These are phyloP conservation scores for Blepharisma undulans DNA, from an alignment of 169 alveolate species.

Conservation along the genomic window DNA sequence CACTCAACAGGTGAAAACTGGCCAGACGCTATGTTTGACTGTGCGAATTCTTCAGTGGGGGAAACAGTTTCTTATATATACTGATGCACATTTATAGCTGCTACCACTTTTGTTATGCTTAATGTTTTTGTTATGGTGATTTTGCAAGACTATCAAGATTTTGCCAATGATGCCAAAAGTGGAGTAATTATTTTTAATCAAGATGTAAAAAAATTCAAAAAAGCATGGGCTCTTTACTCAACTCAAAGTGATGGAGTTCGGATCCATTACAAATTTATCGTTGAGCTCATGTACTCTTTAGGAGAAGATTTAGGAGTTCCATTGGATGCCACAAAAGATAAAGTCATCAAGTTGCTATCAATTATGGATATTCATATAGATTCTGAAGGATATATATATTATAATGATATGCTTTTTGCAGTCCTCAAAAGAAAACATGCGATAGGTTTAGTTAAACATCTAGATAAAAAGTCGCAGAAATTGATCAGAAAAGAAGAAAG, in stretches of 20 bases:
- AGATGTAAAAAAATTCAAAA: neutral
- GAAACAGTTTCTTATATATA: neutral
- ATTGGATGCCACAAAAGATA: neutral
- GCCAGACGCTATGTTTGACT: slow-evolving; percentile 53
- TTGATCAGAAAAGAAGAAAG: slow-evolving; percentile 5
- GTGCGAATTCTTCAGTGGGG: neutral
- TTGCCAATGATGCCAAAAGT: slow-evolving; percentile 1
- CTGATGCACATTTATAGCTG: neutral
- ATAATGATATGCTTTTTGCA: slow-evolving; percentile 21
- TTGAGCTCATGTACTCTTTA: neutral
- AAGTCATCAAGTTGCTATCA: neutral
- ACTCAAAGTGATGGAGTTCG: neutral
- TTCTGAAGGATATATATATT: slow-evolving; percentile 26
- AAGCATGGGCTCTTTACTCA: neutral
- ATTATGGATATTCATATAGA: slow-evolving; percentile 14
- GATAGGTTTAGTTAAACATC: neutral
- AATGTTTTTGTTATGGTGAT: slow-evolving; percentile 30
- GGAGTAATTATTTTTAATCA: neutral
- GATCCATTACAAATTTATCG: neutral
- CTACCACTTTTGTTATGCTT: slow-evolving; percentile 31
- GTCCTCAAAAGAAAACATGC: slow-evolving; percentile 8
- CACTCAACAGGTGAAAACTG: slow-evolving; percentile 81
- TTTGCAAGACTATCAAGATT: slow-evolving; percentile 25
- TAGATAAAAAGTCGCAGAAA: neutral
- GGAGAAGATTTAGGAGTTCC: neutral